Conservation (phyloP, 73 alveolate genomes). For the Blepharisma stoltei region DNA sequence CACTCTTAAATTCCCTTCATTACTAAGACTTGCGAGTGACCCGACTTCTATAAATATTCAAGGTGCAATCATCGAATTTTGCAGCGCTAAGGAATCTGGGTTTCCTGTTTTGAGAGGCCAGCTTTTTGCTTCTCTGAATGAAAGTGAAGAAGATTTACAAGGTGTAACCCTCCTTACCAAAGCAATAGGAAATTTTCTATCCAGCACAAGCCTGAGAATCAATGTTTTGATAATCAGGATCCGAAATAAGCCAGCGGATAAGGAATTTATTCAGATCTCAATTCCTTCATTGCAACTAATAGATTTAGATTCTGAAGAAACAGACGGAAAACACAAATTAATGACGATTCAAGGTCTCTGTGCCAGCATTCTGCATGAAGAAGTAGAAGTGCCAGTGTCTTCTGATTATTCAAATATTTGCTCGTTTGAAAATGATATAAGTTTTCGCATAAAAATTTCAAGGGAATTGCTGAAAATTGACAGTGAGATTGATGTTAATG, state of each 20-base stretch:
- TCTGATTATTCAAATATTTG: neutral
- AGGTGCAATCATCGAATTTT: neutral
- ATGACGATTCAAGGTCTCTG: conserved; percentile 16
- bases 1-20: conserved; percentile 1
- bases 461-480: neutral
- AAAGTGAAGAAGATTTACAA: conserved; percentile 23
- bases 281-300: neutral
- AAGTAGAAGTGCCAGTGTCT: conserved; percentile 1
- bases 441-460: neutral
- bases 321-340: neutral
- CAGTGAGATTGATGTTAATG: neutral
- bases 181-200: conserved; percentile 6
- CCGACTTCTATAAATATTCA: neutral
- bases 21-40: neutral
- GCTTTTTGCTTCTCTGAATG: neutral
- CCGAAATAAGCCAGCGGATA: neutral
- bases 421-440: neutral
- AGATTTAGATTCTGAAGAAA: neutral
- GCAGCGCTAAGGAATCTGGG: conserved; percentile 11
- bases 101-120: neutral
- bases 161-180: conserved; percentile 13
- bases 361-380: neutral
- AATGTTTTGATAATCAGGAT: neutral
- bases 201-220: neutral
- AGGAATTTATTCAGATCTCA: neutral